A percentile compares a stretch with the other conserved stretches of the same genome.
phyloP scores from a whole-genome alignment of 2,329 filamentous ascomycete genomes.

The Aspergillus sergii region DNA sequence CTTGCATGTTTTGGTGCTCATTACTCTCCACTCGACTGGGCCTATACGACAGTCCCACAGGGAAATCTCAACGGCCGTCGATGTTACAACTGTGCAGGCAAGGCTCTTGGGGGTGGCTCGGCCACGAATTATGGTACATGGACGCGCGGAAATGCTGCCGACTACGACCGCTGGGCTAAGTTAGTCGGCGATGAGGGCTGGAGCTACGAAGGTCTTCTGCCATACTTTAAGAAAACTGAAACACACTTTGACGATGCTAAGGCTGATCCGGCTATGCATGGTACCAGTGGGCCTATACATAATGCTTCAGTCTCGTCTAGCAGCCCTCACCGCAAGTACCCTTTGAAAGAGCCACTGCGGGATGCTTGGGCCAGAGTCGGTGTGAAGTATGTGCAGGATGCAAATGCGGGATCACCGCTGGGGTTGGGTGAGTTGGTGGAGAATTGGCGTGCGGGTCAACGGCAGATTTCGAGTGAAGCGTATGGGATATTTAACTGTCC shows the following conservation, averaged over 20 bases:
- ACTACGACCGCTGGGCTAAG: conserved; percentile 53
- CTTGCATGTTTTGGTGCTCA: conserved; percentile 24
- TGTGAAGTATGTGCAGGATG: conserved; percentile 25
- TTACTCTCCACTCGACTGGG: conserved; percentile 34
- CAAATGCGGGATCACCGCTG: conserved; percentile 30
- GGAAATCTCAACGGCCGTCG: conserved; percentile 27
- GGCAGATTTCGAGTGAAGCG: conserved; percentile 30
- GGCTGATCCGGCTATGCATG: conserved; percentile 26
- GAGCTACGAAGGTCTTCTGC: conserved; percentile 49
- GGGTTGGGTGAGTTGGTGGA: conserved; percentile 35
- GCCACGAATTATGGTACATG: conserved; percentile 48
- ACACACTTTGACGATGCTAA: conserved; percentile 25
- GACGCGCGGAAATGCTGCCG: conserved; percentile 47
- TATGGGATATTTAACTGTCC: conserved; percentile 25
- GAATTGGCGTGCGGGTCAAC: conserved; percentile 26
- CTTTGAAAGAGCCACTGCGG: conserved; percentile 38
- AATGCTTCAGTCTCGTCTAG: conserved; percentile 18
- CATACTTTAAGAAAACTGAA: conserved; percentile 50
- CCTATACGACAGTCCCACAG: conserved; percentile 35
- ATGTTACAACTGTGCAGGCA: conserved; percentile 36
- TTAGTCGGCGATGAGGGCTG: conserved; percentile 48
- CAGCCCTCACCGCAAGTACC: conserved; percentile 38
- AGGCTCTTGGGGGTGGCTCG: conserved; percentile 46
- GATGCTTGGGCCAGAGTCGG: conserved; percentile 44
- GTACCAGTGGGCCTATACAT: conserved; percentile 32